These are phyloP conservation scores for Xylariaceae sp. DNA, from an alignment of 2,329 filamentous ascomycete species.

Conservation along the genomic window DNA sequence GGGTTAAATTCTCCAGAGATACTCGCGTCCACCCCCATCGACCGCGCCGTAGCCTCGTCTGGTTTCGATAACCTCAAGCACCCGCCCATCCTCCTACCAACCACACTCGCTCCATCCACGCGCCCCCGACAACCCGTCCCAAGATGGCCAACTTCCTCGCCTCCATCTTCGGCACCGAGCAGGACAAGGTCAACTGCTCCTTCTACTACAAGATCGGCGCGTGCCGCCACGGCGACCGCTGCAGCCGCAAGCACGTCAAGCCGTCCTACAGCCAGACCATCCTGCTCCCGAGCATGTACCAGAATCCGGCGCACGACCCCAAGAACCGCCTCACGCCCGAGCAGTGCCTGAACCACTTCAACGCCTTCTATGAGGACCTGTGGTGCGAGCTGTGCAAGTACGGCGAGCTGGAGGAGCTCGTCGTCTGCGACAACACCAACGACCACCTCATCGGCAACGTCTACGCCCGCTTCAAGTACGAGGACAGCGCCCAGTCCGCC, in stretches of 20 bases:
- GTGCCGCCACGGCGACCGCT: constrained; percentile 96
- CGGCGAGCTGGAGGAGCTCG: constrained; percentile 93
- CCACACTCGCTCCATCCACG: too few relatives aligned
- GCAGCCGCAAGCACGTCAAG: constrained; percentile 98
- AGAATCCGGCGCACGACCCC: constrained; percentile 95
- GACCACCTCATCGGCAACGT: constrained; percentile 99
- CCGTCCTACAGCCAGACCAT: constrained; percentile 97
- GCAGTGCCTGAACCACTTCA: constrained; percentile 98
- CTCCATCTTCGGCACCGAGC: constrained; percentile 98
- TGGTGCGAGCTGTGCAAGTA: constrained; percentile 99
- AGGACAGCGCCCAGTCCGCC: constrained; percentile 88
- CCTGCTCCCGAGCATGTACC: constrained; percentile 96
- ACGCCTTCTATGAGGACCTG: constrained; percentile 99
- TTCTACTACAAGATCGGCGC: constrained; percentile 99
- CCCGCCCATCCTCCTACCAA: too few relatives aligned
- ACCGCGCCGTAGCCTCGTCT: too few relatives aligned
- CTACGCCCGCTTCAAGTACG: constrained; percentile 99
- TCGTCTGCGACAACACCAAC: constrained; percentile 99
- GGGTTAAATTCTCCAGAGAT: too few relatives aligned
- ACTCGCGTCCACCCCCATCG: too few relatives aligned
- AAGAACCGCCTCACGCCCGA: constrained; percentile 95
- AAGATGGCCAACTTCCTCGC: constrained; percentile 97
- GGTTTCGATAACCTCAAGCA: too few relatives aligned
- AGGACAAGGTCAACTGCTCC: constrained; percentile 99
- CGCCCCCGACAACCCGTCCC: too few relatives aligned